Evolutionary conservation across 2,329 filamentous ascomycete species (phyloP).

Genomic region (Macrophomina tecta): DNA sequence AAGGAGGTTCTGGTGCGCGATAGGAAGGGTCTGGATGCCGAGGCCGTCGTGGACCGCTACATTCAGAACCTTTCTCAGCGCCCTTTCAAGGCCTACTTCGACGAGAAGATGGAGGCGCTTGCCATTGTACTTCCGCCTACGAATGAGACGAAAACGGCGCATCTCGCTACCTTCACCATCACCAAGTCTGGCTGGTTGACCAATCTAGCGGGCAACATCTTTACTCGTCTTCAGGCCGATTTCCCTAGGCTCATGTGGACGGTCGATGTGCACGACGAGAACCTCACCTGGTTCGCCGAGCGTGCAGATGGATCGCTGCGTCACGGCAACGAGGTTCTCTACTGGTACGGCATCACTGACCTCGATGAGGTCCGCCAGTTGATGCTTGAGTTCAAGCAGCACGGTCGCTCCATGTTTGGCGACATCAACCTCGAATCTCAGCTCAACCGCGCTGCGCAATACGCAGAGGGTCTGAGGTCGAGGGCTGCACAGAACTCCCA

Average conservation of each 20-base stretch:
- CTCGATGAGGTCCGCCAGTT: constrained; percentile 81
- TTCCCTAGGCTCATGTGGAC: constrained; percentile 92
- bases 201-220: constrained; percentile 94
- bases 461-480: constrained; percentile 66
- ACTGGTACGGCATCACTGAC: constrained; percentile 81
- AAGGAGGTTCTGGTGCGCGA: constrained; percentile 84
- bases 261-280: constrained; percentile 95
- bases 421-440: constrained; percentile 89
- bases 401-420: constrained; percentile 85
- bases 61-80: constrained; percentile 77
- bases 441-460: constrained; percentile 76
- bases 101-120: constrained; percentile 91
- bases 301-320: constrained; percentile 93
- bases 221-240: constrained; percentile 91
- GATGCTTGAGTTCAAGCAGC: constrained; percentile 82
- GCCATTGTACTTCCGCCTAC: constrained; percentile 82
- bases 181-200: constrained; percentile 94
- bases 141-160: constrained; percentile 72
- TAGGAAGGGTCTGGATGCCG: constrained; percentile 79
- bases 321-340: constrained; percentile 85
- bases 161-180: constrained; percentile 88
- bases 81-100: constrained; percentile 91
- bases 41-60: constrained; percentile 85
- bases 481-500: constrained; percentile 61
- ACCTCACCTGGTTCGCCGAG: constrained; percentile 97